phyloP scores from a whole-genome alignment of 176 grass and related monocot species.

The Cenchrus americanus region DNA sequence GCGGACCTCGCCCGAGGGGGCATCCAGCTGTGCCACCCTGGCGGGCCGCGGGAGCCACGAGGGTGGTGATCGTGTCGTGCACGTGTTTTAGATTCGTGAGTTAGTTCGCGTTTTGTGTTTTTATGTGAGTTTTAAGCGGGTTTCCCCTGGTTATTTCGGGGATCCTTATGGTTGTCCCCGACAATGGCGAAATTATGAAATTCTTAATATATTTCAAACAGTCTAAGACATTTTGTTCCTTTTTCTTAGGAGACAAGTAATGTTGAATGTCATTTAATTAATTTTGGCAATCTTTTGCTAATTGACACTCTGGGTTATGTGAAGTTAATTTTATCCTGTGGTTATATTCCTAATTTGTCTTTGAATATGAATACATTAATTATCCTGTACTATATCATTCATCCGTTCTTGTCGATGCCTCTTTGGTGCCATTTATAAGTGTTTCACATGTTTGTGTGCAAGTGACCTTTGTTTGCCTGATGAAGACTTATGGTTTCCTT shows the following conservation, averaged over 20 bases:
- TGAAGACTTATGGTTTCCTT: constrained; percentile 88
- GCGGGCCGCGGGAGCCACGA: too few species aligned
- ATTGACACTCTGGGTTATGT: neutral
- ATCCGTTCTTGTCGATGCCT: neutral
- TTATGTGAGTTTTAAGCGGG: too few species aligned
- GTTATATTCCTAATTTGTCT: neutral
- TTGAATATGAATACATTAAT: neutral
- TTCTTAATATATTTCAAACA: neutral
- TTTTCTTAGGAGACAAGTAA: neutral
- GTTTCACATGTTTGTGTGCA: constrained; percentile 24
- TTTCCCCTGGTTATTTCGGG: too few species aligned
- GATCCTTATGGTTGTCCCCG: too few species aligned
- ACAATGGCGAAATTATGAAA: too few species aligned
- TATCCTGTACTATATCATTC: neutral
- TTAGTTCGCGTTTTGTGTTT: too few species aligned
- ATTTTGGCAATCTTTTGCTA: neutral
- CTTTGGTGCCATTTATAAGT: neutral
- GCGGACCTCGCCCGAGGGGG: too few species aligned
- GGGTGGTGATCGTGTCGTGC: too few species aligned
- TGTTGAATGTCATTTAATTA: neutral
- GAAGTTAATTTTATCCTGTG: neutral
- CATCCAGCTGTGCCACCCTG: too few species aligned
- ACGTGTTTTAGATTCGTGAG: too few species aligned
- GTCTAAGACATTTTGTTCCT: neutral
- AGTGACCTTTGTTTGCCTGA: constrained; percentile 84